Evolutionary conservation across 768 basidiomycete species (phyloP), one percentile per base, ranked within the genome.

Genomic region (Hortiboletus campestris): DNA sequence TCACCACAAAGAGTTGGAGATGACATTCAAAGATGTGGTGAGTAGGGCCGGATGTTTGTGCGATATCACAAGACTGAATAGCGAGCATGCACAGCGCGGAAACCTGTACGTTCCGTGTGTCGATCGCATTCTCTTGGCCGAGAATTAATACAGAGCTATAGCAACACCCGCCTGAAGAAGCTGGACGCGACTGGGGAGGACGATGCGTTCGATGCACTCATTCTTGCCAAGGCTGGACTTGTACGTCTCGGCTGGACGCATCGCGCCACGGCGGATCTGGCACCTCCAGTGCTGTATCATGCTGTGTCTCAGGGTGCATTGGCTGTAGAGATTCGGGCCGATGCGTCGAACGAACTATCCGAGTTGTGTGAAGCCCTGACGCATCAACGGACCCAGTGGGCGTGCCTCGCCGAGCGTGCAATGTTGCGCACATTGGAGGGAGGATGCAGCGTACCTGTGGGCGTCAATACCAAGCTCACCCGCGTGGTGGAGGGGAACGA

Each of bases 251-350:
- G 85, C 38, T 80, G 84, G 79, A 80, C 79, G 12, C 73, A 84
- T 67, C 89, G 96, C 49, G 83, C 92, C 59, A 90, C 92, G 4
- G 64, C 82, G 36, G 85, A 92, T 63, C 70, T 98, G 56, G 65
- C 68, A 2, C 83, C 93, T 2, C 94, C 95, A 3, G 79, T 81
- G 14, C 76, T 95, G 17, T 89, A 85, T 69, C 81, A 92, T 61
- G 95, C 97, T 10, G 96, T 98, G 53, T 93, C 94, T 4, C 97
- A 98, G 73, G 97, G 94, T 29, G 94, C 95, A 14, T 76, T 99
- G 35, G 94, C 76, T 0, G 79, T 98, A 32, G 97, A 99, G 72
- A 84, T 95, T 58, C 87, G 88, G 39, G 65, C 79, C 19, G 78
- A 84, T 63, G 90, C 92, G 65, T 66, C 70, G 2, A 78, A 79